Conservation (phyloP, 2,329 filamentous ascomycete species). For the Pestalotiopsis sp. region DNA sequence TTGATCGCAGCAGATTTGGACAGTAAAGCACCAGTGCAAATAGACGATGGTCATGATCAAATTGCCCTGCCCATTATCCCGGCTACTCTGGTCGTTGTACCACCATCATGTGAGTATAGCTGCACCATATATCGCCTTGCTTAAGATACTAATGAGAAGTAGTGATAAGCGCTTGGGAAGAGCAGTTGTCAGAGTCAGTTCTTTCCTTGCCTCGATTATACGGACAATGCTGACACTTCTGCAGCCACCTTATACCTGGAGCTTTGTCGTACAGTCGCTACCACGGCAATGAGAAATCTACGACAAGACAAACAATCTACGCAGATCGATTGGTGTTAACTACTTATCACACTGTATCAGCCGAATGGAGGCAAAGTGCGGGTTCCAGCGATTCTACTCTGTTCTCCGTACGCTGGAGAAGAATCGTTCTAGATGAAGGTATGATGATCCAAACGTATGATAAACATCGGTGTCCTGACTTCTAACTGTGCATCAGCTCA, state of each 20-base stretch:
- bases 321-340: neutral
- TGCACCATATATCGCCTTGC: neutral
- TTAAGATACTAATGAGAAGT: neutral
- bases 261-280: neutral
- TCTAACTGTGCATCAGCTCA: neutral
- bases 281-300: neutral
- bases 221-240: neutral
- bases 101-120: neutral
- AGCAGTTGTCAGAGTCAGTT: neutral
- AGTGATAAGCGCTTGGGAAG: constrained; percentile 1
- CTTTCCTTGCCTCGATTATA: rapidly evolving
- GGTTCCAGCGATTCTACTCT: neutral
- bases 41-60: neutral
- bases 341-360: neutral
- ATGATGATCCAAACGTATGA: neutral
- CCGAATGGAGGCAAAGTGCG: neutral
- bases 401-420: neutral
- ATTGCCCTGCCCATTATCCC: neutral
- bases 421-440: neutral
- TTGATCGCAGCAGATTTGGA: constrained; percentile 36
- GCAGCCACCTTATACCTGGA: neutral
- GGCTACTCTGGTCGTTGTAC: neutral
- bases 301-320: neutral
- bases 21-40: too few relatives aligned
- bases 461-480: neutral